Evolutionary conservation across 768 basidiomycete genomes (phyloP).

Genomic region (Xerocomellus chrysenteron): DNA sequence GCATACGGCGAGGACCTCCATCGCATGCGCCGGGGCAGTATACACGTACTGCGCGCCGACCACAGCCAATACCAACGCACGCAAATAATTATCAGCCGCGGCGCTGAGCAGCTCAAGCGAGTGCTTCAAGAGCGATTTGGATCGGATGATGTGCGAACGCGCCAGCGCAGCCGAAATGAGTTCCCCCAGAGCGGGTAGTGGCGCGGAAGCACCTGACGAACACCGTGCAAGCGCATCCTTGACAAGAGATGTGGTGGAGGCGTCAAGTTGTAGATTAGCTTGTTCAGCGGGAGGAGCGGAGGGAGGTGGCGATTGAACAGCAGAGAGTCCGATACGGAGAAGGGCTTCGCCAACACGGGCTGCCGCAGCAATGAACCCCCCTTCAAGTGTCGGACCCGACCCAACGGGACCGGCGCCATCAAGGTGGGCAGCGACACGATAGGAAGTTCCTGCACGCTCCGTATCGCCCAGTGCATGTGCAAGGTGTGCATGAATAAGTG

Average conservation of each 20-base stretch:
- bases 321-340: constrained; percentile 46
- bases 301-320: background rate
- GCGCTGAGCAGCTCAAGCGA: constrained; percentile 57
- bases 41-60: constrained; percentile 70
- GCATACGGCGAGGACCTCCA: constrained; percentile 61
- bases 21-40: constrained; percentile 68
- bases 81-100: constrained; percentile 70
- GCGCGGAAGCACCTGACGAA: constrained; percentile 20
- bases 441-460: constrained; percentile 58
- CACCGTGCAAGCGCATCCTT: constrained; percentile 30
- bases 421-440: constrained; percentile 58
- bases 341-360: constrained; percentile 54
- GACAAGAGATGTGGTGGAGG: constrained; percentile 15
- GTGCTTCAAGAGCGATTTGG: constrained; percentile 46
- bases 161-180: constrained; percentile 21
- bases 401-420: constrained; percentile 35
- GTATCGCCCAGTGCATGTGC: constrained; percentile 62
- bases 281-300: constrained; percentile 1
- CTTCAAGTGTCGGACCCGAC: constrained; percentile 9
- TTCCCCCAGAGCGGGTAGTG: constrained; percentile 12
- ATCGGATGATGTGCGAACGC: constrained; percentile 28
- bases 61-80: constrained; percentile 66
- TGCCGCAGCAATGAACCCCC: constrained; percentile 44
- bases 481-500: constrained; percentile 70
- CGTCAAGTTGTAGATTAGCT: constrained; percentile 14